Conservation (phyloP, 1,284 basidiomycete genomes). For the Leccinum insolens region DNA sequence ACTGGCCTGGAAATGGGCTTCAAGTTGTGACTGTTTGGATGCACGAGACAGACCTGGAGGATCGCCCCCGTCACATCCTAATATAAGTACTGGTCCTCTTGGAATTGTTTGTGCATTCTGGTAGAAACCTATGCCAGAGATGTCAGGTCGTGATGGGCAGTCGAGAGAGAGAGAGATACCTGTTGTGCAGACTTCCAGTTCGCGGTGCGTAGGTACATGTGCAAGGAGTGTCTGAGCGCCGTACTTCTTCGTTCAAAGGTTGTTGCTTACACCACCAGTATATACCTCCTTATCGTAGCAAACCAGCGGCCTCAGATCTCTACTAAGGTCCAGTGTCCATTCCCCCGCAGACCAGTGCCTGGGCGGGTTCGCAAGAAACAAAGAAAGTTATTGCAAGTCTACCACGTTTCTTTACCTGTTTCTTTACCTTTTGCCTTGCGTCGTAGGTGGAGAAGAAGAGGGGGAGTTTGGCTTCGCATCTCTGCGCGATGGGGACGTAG, state of each 20-base stretch:
- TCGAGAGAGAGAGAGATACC: constrained; percentile 37
- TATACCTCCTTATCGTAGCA: too few relatives aligned
- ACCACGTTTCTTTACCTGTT: too few relatives aligned
- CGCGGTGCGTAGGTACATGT: constrained; percentile 59
- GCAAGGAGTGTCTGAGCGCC: constrained; percentile 83
- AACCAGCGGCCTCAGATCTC: too few relatives aligned
- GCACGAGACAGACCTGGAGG: constrained; percentile 58
- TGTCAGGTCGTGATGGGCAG: constrained; percentile 5
- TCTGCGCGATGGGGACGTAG: too few relatives aligned
- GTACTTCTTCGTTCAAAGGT: constrained; percentile 77
- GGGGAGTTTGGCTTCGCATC: too few relatives aligned
- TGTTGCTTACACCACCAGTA: constrained; percentile 47
- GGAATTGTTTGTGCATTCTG: constrained; percentile 77
- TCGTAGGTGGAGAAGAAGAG: too few relatives aligned
- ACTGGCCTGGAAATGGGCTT: constrained; percentile 51
- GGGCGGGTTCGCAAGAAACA: too few relatives aligned
- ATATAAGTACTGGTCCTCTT: constrained; percentile 78
- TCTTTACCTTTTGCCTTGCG: too few relatives aligned
- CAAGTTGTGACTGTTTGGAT: not conserved
- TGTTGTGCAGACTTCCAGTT: constrained; percentile 84
- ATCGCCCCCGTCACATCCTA: constrained; percentile 82
- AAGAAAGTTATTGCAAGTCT: too few relatives aligned
- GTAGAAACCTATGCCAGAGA: constrained; percentile 59
- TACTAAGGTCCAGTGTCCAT: too few relatives aligned
- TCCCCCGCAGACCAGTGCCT: too few relatives aligned